Evolutionary conservation across 306 rosid genomes (phyloP).

Genomic region (Casuarina glauca): DNA sequence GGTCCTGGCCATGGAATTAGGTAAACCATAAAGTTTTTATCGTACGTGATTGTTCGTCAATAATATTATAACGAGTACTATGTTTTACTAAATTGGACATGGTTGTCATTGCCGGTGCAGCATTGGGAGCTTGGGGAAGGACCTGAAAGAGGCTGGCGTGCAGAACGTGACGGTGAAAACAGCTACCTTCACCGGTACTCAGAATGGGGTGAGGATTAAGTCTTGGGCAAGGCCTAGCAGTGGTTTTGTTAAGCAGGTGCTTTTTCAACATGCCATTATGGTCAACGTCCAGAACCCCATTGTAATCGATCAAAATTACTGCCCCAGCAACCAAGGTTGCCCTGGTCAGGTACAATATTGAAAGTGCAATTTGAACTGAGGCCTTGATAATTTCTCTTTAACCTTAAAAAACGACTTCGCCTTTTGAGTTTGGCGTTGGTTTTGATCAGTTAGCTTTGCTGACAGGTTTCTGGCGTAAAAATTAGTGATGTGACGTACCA

Average conservation of each 20-base stretch:
- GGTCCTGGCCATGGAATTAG: constrained; percentile 75
- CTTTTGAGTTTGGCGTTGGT: no score
- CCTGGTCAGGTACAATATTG: constrained; percentile 34
- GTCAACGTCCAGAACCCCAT: constrained; percentile 46
- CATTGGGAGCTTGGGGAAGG: constrained; percentile 58
- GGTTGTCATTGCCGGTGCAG: constrained; percentile 18
- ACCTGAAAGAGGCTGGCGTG: constrained; percentile 41
- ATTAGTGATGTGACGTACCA: constrained; percentile 28
- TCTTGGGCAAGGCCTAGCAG: constrained; percentile 57
- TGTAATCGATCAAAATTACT: constrained; percentile 55
- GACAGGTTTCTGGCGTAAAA: constrained; percentile 34
- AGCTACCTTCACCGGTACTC: constrained; percentile 32
- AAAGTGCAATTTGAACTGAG: no score
- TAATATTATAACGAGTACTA: no score
- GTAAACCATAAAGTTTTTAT: neutral
- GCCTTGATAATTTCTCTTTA: no score
- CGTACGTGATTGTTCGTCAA: no score
- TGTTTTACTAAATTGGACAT: no score
- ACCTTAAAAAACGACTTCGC: no score
- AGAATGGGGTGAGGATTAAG: constrained; percentile 53
- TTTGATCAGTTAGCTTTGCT: no score
- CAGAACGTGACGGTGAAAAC: constrained; percentile 54
- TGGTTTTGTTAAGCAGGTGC: constrained; percentile 46
- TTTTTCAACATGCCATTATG: constrained; percentile 40
- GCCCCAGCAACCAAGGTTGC: constrained; percentile 40